Evolutionary conservation across 2,329 filamentous ascomycete species (phyloP).

Genomic region (Xylaria sp.): DNA sequence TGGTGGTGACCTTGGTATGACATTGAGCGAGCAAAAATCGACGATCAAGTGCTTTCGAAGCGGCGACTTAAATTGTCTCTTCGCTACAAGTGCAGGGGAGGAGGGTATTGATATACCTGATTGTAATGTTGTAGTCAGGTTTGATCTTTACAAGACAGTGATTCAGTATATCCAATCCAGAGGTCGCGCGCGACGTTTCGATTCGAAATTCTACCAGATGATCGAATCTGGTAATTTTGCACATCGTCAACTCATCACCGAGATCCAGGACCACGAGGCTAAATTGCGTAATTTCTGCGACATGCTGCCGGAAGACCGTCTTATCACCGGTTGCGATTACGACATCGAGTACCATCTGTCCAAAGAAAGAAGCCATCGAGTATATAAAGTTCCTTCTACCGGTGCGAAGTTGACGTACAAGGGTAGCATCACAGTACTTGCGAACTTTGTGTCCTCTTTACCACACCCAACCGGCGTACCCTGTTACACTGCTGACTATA

Average conservation of each 20-base stretch:
- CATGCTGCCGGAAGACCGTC: constrained; percentile 77
- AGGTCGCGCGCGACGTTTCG: constrained; percentile 80
- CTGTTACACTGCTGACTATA: constrained; percentile 65
- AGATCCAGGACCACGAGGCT: constrained; percentile 70
- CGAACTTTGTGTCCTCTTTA: constrained; percentile 78
- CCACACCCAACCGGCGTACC: constrained; percentile 56
- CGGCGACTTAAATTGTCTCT: constrained; percentile 70
- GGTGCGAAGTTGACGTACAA: constrained; percentile 83
- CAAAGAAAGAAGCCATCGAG: constrained; percentile 60
- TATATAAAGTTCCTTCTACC: constrained; percentile 71
- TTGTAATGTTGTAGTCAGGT: constrained; percentile 76
- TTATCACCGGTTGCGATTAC: constrained; percentile 69
- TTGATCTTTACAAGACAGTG: constrained; percentile 88
- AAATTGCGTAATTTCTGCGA: constrained; percentile 81
- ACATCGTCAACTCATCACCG: constrained; percentile 67
- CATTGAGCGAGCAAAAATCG: constrained; percentile 78
- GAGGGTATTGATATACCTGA: constrained; percentile 76
- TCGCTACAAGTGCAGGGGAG: constrained; percentile 74
- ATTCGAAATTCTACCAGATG: constrained; percentile 89
- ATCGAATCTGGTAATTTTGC: constrained; percentile 74
- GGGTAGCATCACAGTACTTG: constrained; percentile 76
- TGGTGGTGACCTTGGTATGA: constrained; percentile 70
- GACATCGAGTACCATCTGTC: constrained; percentile 66
- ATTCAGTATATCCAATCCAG: constrained; percentile 96
- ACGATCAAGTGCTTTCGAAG: constrained; percentile 73